Evolutionary conservation across 805 yeast genomes (phyloP).

Genomic region (Candida ovalis): DNA sequence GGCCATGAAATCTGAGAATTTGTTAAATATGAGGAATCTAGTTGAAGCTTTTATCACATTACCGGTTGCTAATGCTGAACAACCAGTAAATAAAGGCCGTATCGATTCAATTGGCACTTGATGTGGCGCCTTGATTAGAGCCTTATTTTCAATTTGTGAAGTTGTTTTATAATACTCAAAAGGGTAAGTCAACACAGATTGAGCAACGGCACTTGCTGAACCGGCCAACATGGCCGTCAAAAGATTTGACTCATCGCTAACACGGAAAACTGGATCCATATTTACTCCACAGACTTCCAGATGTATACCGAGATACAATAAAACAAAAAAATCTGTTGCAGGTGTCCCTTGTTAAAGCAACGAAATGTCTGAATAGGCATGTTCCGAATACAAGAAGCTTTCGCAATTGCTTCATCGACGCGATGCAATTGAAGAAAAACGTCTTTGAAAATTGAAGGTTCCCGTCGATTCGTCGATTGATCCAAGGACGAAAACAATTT

Average conservation of each 20-base stretch:
- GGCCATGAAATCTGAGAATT: constrained; percentile 65
- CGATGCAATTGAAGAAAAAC: not conserved
- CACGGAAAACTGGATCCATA: constrained; percentile 25
- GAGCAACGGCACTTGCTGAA: constrained; percentile 57
- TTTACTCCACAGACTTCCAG: not conserved
- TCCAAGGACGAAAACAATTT: not conserved
- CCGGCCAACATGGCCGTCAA: constrained; percentile 60
- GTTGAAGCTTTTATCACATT: constrained; percentile 68
- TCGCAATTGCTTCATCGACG: not conserved
- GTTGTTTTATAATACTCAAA: constrained; percentile 68
- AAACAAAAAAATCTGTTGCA: too few relatives aligned
- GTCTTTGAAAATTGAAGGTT: not conserved
- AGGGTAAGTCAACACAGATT: constrained; percentile 65
- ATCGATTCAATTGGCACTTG: constrained; percentile 32
- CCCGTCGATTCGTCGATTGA: not conserved
- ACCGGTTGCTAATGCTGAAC: constrained; percentile 73
- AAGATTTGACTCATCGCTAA: constrained; percentile 36
- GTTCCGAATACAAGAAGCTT: too few relatives aligned
- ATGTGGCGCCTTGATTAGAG: constrained; percentile 29
- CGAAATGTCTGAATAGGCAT: too few relatives aligned
- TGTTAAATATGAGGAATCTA: constrained; percentile 71
- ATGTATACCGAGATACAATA: too few relatives aligned
- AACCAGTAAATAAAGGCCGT: constrained; percentile 48
- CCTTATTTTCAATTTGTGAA: constrained; percentile 51
- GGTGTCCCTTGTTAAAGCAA: too few relatives aligned